A percentile compares a stretch with the other conserved stretches of the same genome.
Evolutionary conservation across 768 basidiomycete species (phyloP).

Genomic region (Suillus subluteus): DNA sequence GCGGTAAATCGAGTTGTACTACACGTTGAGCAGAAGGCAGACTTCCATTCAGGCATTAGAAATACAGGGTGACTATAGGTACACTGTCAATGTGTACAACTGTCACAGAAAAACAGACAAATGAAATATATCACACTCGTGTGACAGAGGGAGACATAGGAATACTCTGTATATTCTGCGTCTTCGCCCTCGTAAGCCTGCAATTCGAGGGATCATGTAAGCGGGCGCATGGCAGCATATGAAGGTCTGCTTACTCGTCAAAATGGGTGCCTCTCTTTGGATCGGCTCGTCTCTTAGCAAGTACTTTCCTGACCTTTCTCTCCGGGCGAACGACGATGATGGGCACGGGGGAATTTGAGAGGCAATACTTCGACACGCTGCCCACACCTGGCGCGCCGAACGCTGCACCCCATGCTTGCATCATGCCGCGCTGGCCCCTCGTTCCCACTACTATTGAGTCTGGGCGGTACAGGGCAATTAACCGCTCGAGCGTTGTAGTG

Average conservation of each 20-base stretch:
- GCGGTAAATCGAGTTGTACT: not conserved
- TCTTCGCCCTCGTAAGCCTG: constrained; percentile 22
- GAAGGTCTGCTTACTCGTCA: constrained; percentile 50
- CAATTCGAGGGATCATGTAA: constrained; percentile 6
- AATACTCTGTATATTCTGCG: constrained; percentile 15
- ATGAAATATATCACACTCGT: constrained; percentile 17
- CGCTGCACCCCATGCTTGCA: constrained; percentile 56
- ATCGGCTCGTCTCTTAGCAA: constrained; percentile 85
- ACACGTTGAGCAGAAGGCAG: not conserved
- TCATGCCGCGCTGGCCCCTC: constrained; percentile 63
- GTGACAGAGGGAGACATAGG: constrained; percentile 20
- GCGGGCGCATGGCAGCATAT: not conserved
- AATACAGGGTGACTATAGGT: not conserved
- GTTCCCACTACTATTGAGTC: constrained; percentile 95
- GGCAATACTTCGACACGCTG: constrained; percentile 71
- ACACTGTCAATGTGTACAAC: not conserved
- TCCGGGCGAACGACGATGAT: constrained; percentile 95
- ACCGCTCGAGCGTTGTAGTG: constrained; percentile 86
- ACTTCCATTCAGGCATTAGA: not conserved
- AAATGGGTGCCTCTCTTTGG: constrained; percentile 88
- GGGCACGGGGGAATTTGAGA: constrained; percentile 92
- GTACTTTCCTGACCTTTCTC: constrained; percentile 80
- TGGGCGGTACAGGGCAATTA: constrained; percentile 90
- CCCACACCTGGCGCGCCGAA: constrained; percentile 60
- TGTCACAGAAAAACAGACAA: not conserved